Percentiles rank a stretch among this genome's conserved stretches.
phyloP scores from a whole-genome alignment of 2,329 filamentous ascomycete genomes.

The Pyrenophora teres region DNA sequence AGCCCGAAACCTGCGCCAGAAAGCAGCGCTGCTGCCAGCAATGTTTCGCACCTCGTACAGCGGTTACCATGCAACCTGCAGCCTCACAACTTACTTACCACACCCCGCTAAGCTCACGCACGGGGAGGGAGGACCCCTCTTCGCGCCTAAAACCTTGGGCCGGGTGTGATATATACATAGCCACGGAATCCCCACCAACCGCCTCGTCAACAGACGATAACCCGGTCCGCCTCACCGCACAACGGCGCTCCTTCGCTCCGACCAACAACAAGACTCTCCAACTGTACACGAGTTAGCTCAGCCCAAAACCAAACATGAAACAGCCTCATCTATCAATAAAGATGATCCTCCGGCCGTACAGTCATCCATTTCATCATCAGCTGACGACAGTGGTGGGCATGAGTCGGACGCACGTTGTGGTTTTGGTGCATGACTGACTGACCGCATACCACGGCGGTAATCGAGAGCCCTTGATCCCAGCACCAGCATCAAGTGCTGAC shows the following conservation, averaged over 20 bases:
- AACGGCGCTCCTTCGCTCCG: slow-evolving; percentile 1
- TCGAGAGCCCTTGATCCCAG: too few relatives aligned
- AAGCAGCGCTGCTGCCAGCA: background rate
- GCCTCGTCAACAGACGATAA: slow-evolving; percentile 9
- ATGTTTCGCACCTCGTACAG: slow-evolving; percentile 1
- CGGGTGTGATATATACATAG: slow-evolving; percentile 20
- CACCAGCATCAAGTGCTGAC: too few relatives aligned
- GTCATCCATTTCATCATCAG: background rate
- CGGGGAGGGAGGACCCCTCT: too few relatives aligned
- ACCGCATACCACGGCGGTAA: too few relatives aligned
- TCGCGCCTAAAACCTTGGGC: slow-evolving; percentile 1
- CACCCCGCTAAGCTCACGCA: too few relatives aligned
- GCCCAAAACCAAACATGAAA: slow-evolving; percentile 21
- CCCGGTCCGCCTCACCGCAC: slow-evolving; percentile 7
- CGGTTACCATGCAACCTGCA: background rate
- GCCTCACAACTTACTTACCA: background rate
- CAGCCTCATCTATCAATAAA: slow-evolving; percentile 5
- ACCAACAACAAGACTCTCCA: background rate
- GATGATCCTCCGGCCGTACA: slow-evolving; percentile 4
- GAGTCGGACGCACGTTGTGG: too few relatives aligned
- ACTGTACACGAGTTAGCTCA: background rate
- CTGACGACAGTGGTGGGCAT: too few relatives aligned
- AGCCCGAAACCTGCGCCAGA: background rate
- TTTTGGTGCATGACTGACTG: too few relatives aligned
- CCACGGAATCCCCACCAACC: slow-evolving; percentile 20